These are phyloP conservation scores for Trametes cingulata DNA, from an alignment of 768 basidiomycete species.

Conservation along the genomic window DNA sequence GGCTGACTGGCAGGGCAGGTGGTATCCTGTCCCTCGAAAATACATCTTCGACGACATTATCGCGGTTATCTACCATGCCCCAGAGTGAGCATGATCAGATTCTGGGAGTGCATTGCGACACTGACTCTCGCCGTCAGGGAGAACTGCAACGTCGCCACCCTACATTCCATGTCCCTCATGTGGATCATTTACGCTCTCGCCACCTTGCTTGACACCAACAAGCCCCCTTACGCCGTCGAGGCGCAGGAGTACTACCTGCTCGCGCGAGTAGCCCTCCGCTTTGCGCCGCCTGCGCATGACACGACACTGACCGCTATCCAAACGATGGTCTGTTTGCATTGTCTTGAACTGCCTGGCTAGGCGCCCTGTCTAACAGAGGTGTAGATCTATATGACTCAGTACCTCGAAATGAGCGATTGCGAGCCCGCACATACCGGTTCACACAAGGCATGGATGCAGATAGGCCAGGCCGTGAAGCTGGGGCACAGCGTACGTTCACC, in stretches of 20 bases:
- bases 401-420: slow-evolving; percentile 57
- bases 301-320: slow-evolving; percentile 60
- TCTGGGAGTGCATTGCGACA: not conserved
- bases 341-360: not conserved
- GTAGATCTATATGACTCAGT: slow-evolving; percentile 46
- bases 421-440: slow-evolving; percentile 42
- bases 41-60: slow-evolving; percentile 62
- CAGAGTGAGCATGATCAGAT: slow-evolving; percentile 44
- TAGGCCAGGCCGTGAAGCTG: slow-evolving; percentile 60
- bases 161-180: slow-evolving; percentile 62
- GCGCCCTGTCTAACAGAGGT: slow-evolving; percentile 35
- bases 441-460: slow-evolving; percentile 53
- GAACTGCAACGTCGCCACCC: slow-evolving; percentile 35
- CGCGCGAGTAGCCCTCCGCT: slow-evolving; percentile 51
- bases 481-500: slow-evolving; percentile 54
- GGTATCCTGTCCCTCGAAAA: slow-evolving; percentile 50
- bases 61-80: slow-evolving; percentile 51
- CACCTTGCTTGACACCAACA: slow-evolving; percentile 55
- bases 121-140: not conserved
- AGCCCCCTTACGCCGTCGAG: slow-evolving; percentile 49
- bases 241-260: slow-evolving; percentile 66
- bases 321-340: slow-evolving; percentile 46
- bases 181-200: slow-evolving; percentile 69
- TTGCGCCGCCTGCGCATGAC: slow-evolving; percentile 46
- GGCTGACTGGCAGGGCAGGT: slow-evolving; percentile 37